A percentile compares a stretch with the other conserved stretches of the same genome.
Evolutionary conservation across 257 asterid species (phyloP).

Genomic region (Petunia axillaris): DNA sequence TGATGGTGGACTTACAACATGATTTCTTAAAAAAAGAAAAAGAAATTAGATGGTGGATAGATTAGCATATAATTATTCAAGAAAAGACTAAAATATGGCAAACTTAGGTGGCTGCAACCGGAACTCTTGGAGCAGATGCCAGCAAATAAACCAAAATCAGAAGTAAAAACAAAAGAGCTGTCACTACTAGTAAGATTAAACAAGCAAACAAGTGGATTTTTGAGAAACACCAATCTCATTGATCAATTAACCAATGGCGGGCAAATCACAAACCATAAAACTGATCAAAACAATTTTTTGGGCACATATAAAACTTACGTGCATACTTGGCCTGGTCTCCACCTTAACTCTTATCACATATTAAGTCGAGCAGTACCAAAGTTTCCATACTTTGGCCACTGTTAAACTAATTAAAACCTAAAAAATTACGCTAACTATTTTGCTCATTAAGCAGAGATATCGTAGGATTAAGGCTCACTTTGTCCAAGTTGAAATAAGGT

Average conservation of each 20-base stretch:
- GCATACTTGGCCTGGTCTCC: slow-evolving; percentile 1
- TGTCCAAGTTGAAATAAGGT: slow-evolving; percentile 10
- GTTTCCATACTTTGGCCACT: neutral
- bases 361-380: neutral
- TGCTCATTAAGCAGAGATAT: neutral
- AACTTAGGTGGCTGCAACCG: neutral
- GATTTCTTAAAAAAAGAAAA: neutral
- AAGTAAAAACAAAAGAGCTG: neutral
- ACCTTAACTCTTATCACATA: neutral
- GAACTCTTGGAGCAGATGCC: neutral
- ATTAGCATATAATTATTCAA: neutral
- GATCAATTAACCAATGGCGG: neutral
- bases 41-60: neutral
- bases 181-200: neutral
- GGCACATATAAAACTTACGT: slow-evolving; percentile 10
- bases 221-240: neutral
- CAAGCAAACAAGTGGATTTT: slow-evolving; percentile 7
- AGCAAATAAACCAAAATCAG: neutral
- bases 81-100: slow-evolving; percentile 1
- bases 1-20: neutral
- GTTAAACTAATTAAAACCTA: slow-evolving; percentile 4
- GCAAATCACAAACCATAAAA: slow-evolving; percentile 18
- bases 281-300: neutral
- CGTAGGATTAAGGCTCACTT: neutral
- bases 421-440: neutral